phyloP scores from a whole-genome alignment of 208 protist species.

The Herpetomonas samuelpessoai region DNA sequence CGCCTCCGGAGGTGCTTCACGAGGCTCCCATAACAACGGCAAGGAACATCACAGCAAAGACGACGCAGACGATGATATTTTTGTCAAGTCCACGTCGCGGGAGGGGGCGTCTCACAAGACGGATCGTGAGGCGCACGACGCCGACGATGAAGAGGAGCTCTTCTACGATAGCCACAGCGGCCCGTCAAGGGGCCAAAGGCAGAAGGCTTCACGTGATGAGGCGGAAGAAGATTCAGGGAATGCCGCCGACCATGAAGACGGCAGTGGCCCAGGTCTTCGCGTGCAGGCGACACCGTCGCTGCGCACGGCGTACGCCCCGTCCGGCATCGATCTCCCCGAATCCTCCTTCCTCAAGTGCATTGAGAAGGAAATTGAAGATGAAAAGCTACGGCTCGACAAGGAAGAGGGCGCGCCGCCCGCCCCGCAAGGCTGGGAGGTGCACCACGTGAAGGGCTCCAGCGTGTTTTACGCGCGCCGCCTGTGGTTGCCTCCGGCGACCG shows the following conservation, averaged over 20 bases:
- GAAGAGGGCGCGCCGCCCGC: slow-evolving; percentile 61
- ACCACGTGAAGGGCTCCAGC: slow-evolving; percentile 64
- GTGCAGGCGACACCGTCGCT: slow-evolving; percentile 23
- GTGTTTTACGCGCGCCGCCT: slow-evolving; percentile 69
- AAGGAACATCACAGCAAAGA: too few relatives aligned
- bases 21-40: too few relatives aligned
- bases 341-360: slow-evolving; percentile 75
- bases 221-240: neutral
- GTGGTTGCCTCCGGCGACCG: slow-evolving; percentile 47
- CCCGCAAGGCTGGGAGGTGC: slow-evolving; percentile 69
- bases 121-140: too few relatives aligned
- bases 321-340: slow-evolving; percentile 55
- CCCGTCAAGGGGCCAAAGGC: too few relatives aligned
- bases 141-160: neutral
- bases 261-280: neutral
- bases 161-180: neutral
- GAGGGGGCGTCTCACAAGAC: too few relatives aligned
- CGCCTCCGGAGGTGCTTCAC: too few relatives aligned
- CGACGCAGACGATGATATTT: neutral
- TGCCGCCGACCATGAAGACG: neutral
- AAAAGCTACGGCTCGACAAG: slow-evolving; percentile 76
- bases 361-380: slow-evolving; percentile 85
- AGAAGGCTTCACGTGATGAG: neutral
- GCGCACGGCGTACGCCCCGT: slow-evolving; percentile 44
- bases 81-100: too few relatives aligned